Percentiles rank a stretch among this genome's conserved stretches.
phyloP scores from a whole-genome alignment of 2,329 filamentous ascomycete species.

The Sphaerostilbella broomeana region DNA sequence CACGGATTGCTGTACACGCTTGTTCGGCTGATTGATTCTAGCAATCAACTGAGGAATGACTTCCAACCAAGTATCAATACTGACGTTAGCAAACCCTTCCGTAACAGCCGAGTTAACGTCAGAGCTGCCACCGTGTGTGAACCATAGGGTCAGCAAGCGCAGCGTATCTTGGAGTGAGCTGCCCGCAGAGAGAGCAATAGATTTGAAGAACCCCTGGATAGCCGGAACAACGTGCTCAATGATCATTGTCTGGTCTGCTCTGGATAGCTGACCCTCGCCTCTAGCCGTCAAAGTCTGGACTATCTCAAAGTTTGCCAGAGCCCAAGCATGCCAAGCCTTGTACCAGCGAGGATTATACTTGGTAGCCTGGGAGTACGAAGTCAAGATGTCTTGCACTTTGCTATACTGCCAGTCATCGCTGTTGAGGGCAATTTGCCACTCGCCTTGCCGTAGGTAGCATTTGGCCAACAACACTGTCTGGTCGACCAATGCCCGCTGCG shows the following conservation, averaged over 20 bases:
- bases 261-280: slow-evolving; percentile 45
- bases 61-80: slow-evolving; percentile 96
- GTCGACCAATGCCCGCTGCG: slow-evolving; percentile 49
- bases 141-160: slow-evolving; percentile 89
- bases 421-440: slow-evolving; percentile 86
- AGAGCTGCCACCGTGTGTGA: slow-evolving; percentile 78
- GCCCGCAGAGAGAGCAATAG: slow-evolving; percentile 82
- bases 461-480: slow-evolving; percentile 76
- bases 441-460: slow-evolving; percentile 91
- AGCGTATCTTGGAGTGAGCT: slow-evolving; percentile 96
- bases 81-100: slow-evolving; percentile 86
- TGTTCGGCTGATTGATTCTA: slow-evolving; percentile 92
- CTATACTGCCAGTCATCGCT: slow-evolving; percentile 84
- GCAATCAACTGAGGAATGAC: slow-evolving; percentile 97
- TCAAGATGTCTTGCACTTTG: slow-evolving; percentile 78
- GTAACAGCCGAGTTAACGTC: slow-evolving; percentile 86
- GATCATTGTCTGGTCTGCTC: slow-evolving; percentile 57
- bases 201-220: slow-evolving; percentile 94
- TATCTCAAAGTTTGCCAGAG: slow-evolving; percentile 95
- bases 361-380: slow-evolving; percentile 87
- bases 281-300: slow-evolving; percentile 72
- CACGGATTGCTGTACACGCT: slow-evolving; percentile 79
- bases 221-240: slow-evolving; percentile 89
- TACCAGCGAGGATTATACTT: slow-evolving; percentile 94
- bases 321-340: slow-evolving; percentile 99